Conservation (phyloP, 1,284 basidiomycete species). For the Melampsora larici-populina region DNA sequence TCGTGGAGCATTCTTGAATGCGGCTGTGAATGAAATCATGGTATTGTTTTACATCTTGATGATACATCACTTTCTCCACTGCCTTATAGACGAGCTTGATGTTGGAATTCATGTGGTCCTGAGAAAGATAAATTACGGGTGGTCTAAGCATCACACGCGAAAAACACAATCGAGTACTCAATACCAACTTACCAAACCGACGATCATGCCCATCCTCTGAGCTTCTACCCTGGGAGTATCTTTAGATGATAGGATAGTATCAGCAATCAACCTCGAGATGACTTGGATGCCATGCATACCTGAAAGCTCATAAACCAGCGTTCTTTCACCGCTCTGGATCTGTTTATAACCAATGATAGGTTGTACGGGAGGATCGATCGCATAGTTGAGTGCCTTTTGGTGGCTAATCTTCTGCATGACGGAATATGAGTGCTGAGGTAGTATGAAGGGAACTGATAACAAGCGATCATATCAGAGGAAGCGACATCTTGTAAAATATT, state of each 20-base stretch:
- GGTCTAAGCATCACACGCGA: too few species aligned
- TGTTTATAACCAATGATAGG: slow-evolving; percentile 6
- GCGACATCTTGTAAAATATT: neutral
- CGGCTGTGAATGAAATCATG: slow-evolving; percentile 14
- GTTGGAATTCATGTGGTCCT: slow-evolving; percentile 26
- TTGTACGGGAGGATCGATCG: neutral
- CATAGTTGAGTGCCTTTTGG: slow-evolving; percentile 36
- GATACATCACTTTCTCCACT: neutral
- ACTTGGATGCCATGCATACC: neutral
- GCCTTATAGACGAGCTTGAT: slow-evolving; percentile 26
- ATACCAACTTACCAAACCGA: neutral
- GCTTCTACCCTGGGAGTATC: slow-evolving; percentile 27
- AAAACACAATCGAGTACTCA: neutral
- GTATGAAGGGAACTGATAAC: slow-evolving; percentile 31
- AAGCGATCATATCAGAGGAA: neutral
- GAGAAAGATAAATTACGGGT: too few species aligned
- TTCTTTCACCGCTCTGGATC: neutral
- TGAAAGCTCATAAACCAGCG: slow-evolving; percentile 19
- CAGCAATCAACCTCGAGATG: neutral
- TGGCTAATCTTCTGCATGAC: slow-evolving; percentile 21
- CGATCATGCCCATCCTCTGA: slow-evolving; percentile 24
- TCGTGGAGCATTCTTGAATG: slow-evolving; percentile 24
- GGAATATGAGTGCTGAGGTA: slow-evolving; percentile 22
- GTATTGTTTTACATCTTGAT: slow-evolving; percentile 21
- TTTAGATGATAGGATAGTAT: neutral